Percentiles rank a stretch among this genome's conserved stretches.
Conservation (phyloP, 768 basidiomycete species). For the Auricularia auricula-judae region DNA sequence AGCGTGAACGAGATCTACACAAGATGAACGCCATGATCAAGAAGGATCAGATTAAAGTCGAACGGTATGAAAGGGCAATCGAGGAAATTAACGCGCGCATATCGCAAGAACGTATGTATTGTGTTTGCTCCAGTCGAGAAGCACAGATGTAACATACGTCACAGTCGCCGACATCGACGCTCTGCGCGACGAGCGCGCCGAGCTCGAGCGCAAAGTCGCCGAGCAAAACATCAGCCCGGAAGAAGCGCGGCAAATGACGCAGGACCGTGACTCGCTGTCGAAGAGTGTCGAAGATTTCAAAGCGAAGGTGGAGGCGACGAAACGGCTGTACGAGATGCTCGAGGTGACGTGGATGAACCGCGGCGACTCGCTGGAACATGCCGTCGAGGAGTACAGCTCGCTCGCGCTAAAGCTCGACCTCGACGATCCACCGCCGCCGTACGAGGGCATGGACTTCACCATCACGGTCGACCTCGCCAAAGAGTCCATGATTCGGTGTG, state of each 20-base stretch:
- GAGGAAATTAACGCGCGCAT: constrained; percentile 58
- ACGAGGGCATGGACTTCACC: constrained; percentile 62
- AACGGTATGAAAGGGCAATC: constrained; percentile 15
- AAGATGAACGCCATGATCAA: constrained; percentile 70
- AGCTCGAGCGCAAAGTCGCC: constrained; percentile 56
- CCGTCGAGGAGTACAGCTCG: constrained; percentile 67
- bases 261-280: constrained; percentile 70
- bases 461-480: constrained; percentile 75
- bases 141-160: not conserved
- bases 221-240: constrained; percentile 85
- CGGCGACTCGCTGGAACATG: constrained; percentile 70
- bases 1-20: constrained; percentile 60
- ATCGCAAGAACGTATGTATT: constrained; percentile 41
- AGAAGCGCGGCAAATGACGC: constrained; percentile 85
- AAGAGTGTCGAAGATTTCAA: constrained; percentile 68
- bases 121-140: too few species aligned
- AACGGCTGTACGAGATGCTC: constrained; percentile 59
- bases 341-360: constrained; percentile 79
- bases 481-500: constrained; percentile 47
- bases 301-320: constrained; percentile 62
- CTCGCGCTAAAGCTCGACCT: constrained; percentile 66
- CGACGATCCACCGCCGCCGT: constrained; percentile 58
- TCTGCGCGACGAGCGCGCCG: constrained; percentile 52
- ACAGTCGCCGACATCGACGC: constrained; percentile 52
- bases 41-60: constrained; percentile 30